Evolutionary conservation across 2,329 filamentous ascomycete species (phyloP).

Genomic region (Neopestalotiopsis sp.): DNA sequence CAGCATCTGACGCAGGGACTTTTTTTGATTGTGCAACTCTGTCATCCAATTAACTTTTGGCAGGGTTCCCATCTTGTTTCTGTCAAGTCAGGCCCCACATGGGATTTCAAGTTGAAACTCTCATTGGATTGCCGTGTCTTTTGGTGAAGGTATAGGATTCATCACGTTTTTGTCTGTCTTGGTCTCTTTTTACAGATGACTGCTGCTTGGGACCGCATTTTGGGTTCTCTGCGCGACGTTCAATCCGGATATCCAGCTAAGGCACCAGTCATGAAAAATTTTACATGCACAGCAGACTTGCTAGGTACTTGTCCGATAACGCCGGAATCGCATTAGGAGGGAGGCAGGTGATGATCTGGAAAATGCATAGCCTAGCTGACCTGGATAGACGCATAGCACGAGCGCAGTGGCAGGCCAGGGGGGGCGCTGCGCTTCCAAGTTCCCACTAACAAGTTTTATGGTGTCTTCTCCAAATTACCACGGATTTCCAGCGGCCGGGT

Average conservation of each 20-base stretch:
- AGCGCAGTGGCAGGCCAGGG: background rate
- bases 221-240: background rate
- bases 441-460: background rate
- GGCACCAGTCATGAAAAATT: background rate
- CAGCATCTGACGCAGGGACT: background rate
- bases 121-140: conserved; percentile 6
- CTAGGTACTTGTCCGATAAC: background rate
- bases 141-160: background rate
- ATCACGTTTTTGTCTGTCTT: background rate
- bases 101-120: background rate
- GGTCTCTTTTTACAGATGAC: background rate
- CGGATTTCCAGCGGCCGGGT: background rate
- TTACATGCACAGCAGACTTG: background rate
- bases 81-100: background rate
- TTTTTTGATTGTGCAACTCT: background rate
- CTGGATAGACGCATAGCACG: conserved; percentile 6
- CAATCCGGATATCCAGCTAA: background rate
- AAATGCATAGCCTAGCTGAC: conserved; percentile 10
- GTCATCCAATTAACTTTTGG: background rate
- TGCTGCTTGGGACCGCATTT: background rate
- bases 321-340: conserved; percentile 7
- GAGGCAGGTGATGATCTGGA: conserved; percentile 8
- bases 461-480: background rate
- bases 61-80: background rate
- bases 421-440: background rate